Conservation (phyloP, 225 moss, liverwort and hornwort species). For the Straminergon stramineum region DNA sequence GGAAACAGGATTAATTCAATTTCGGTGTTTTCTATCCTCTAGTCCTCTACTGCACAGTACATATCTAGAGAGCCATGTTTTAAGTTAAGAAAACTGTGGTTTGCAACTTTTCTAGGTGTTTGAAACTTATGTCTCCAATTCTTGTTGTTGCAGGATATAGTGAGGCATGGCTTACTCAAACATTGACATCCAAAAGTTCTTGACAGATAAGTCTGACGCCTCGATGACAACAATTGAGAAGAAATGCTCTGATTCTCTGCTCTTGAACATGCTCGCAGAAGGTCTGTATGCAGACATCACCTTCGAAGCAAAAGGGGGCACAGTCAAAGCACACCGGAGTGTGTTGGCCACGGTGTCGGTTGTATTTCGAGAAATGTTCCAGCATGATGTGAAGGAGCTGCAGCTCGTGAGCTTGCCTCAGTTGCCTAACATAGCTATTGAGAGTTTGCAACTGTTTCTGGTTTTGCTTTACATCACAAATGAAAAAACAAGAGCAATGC, state of each 20-base stretch:
- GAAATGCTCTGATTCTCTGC: not conserved
- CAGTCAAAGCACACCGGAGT: not conserved
- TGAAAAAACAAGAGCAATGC: not conserved
- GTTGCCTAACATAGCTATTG: not conserved
- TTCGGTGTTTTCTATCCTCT: not conserved
- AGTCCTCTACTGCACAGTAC: not conserved
- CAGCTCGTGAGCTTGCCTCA: not conserved
- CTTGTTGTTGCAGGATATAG: not conserved
- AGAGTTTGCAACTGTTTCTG: not conserved
- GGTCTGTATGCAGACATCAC: not conserved
- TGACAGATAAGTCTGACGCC: not conserved
- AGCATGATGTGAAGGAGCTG: not conserved
- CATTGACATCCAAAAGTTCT: not conserved
- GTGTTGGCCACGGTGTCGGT: not conserved
- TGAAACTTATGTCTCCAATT: not conserved
- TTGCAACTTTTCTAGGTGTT: not conserved
- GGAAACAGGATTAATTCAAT: not conserved
- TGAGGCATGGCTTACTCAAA: not conserved
- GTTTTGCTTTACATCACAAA: not conserved
- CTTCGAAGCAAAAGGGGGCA: not conserved
- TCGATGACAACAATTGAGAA: rapidly evolving
- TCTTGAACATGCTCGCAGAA: not conserved
- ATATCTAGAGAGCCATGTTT: not conserved
- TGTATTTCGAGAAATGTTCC: not conserved
- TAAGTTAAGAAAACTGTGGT: too few species aligned